Percentiles rank a stretch among this genome's conserved stretches.
These are phyloP conservation scores for Krasilnikovozyma curviuscula DNA, from an alignment of 768 basidiomycete species.

Conservation along the genomic window DNA sequence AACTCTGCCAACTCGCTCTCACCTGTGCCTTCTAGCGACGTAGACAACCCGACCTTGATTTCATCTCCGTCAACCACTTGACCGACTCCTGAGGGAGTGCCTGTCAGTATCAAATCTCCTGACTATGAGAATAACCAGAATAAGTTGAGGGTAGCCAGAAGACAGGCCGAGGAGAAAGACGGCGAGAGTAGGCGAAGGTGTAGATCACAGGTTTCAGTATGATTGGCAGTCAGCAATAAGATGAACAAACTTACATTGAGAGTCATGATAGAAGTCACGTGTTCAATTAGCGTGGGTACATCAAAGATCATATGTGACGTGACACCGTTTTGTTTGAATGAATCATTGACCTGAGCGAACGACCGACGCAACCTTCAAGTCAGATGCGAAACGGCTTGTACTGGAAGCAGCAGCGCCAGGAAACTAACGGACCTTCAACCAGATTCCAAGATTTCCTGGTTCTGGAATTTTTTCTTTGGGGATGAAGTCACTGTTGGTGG, in stretches of 20 bases:
- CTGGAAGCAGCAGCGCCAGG: background rate
- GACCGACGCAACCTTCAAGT: background rate
- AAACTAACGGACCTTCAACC: constrained; percentile 40
- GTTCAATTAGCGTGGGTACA: constrained; percentile 70
- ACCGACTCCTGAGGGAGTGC: constrained; percentile 82
- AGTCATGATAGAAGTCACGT: constrained; percentile 88
- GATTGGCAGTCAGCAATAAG: background rate
- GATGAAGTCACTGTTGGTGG: constrained; percentile 58
- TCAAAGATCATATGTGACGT: constrained; percentile 82
- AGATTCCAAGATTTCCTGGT: constrained; percentile 54
- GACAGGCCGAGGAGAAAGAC: background rate
- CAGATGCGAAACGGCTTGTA: background rate
- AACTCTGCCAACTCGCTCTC: too few relatives aligned
- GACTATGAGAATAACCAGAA: background rate
- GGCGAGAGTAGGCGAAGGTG: background rate
- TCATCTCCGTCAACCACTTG: constrained; percentile 54
- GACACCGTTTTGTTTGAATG: constrained; percentile 61
- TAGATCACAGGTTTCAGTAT: background rate
- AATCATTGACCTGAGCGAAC: constrained; percentile 51
- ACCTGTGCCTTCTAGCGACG: constrained; percentile 23
- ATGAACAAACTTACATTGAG: constrained; percentile 47
- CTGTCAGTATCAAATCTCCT: constrained; percentile 20
- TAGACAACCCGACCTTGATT: constrained; percentile 55
- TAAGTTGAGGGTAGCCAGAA: too few relatives aligned
- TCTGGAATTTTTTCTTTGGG: constrained; percentile 49